Evolutionary conservation across 345 rosid genomes (phyloP).

Genomic region (Heritiera littoralis): DNA sequence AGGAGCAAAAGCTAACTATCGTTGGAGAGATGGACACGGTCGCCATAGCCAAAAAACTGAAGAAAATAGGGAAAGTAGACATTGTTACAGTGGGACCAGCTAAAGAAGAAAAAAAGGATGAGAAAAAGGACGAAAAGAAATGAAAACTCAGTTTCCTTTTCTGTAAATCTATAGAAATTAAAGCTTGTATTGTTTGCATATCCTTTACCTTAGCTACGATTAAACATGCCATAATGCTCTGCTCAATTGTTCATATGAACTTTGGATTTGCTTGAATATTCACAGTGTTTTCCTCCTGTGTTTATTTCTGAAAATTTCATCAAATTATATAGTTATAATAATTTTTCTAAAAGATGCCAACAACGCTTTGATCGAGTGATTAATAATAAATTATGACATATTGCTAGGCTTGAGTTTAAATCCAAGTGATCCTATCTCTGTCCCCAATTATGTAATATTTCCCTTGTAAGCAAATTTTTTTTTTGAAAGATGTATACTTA

Average conservation of each 20-base stretch:
- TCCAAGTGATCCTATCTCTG: too few species aligned
- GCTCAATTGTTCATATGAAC: neutral
- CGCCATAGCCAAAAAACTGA: constrained; percentile 34
- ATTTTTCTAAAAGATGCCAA: too few species aligned
- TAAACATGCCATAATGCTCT: neutral
- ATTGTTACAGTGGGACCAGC: constrained; percentile 32
- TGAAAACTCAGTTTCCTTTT: neutral
- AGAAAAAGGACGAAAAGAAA: constrained; percentile 11
- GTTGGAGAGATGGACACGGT: constrained; percentile 35
- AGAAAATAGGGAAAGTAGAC: constrained; percentile 39
- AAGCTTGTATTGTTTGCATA: neutral
- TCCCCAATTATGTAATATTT: too few species aligned
- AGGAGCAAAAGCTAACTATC: constrained; percentile 18
- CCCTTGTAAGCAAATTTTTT: too few species aligned
- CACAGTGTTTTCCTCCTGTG: neutral
- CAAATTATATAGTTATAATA: too few species aligned
- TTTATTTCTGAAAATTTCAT: neutral
- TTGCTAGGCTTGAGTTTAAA: too few species aligned
- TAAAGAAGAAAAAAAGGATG: constrained; percentile 32
- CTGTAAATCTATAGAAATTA: neutral
- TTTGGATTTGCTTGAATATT: neutral
- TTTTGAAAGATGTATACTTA: too few species aligned
- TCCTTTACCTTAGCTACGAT: too few species aligned
- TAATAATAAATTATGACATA: too few species aligned
- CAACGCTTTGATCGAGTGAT: too few species aligned